Evolutionary conservation across 2,329 filamentous ascomycete species (phyloP), one percentile per base, ranked within the genome.

Genomic region (Phoma sp.): DNA sequence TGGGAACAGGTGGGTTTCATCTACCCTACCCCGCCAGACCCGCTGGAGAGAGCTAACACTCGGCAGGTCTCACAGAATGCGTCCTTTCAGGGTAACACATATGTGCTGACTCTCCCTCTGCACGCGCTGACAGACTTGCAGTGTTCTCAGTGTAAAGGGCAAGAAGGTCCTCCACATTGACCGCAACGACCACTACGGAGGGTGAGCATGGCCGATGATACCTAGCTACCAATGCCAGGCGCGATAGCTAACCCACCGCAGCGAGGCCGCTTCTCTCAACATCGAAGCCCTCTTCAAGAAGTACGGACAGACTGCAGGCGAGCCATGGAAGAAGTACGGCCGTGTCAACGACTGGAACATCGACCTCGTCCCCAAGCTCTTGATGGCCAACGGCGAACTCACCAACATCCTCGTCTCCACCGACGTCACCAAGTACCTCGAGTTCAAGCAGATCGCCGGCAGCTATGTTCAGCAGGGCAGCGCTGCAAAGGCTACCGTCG

Each of bases 151-250:
- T 82, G 94, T 98, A 72, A 97, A 98, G 84, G 94, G 94, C 78
- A 94, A 96, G 85, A 98, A 98, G 84, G 95, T 99, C 74, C 86
- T 99, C 64, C 95, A 99, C 82, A 96, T 99, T 77, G 95, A 98
- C 81, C 89, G 93, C 76, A 98, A 98, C 77, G 92, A 96, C 77
- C 93, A 98, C 83, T 98, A 97, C 75, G 95, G 95, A 85, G 95
- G 92, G 93, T 96, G 82, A 72, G 90, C 84, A 33, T 57, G 35
- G 37, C 21, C n/a, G 13, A 43, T 17, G 17, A 17, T 17, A 17
- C 17, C 17, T 17, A 37, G 43, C 52, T 21, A 2, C 8, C 36
- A n/a, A n/a, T 7, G 22, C 57, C 55, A 33, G 33, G 44, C 44
- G 50, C 19, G 29, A 37, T 48, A 56, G 52, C 70, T 75, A 22